These are phyloP conservation scores for Fusarium fujikuroi DNA, from an alignment of 2,329 filamentous ascomycete species.

Conservation along the genomic window DNA sequence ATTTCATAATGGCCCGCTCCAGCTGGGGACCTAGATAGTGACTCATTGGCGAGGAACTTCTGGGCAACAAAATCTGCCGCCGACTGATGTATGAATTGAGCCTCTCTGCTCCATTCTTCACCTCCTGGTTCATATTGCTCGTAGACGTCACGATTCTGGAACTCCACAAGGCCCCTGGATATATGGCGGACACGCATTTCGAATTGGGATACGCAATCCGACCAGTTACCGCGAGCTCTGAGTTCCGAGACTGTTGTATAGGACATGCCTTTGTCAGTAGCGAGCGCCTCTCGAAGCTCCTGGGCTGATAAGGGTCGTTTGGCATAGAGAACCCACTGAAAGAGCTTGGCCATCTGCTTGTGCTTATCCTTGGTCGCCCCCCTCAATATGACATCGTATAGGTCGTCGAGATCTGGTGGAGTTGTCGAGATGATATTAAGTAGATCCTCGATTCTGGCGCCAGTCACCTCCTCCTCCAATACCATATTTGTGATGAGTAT, in stretches of 20 bases:
- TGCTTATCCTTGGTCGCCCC: rapidly evolving
- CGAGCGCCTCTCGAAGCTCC: background rate
- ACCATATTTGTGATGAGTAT: background rate
- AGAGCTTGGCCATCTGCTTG: background rate
- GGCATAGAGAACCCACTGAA: background rate
- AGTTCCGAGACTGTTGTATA: background rate
- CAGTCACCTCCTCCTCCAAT: background rate
- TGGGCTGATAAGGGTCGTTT: background rate
- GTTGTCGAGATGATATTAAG: background rate
- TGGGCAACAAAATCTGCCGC: background rate
- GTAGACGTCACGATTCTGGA: background rate
- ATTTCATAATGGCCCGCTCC: background rate
- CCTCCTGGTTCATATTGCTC: background rate
- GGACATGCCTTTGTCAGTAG: background rate
- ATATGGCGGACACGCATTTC: background rate
- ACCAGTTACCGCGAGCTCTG: rapidly evolving
- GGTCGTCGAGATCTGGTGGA: rapidly evolving
- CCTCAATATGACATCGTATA: background rate
- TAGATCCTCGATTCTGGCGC: background rate
- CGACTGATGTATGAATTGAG: background rate
- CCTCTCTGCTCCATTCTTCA: background rate
- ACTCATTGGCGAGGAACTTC: rapidly evolving
- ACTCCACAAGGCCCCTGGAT: background rate
- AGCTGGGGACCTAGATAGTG: rapidly evolving
- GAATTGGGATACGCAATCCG: rapidly evolving